Conservation (phyloP, 805 yeast genomes). For the Cyberlindnera japonica region DNA sequence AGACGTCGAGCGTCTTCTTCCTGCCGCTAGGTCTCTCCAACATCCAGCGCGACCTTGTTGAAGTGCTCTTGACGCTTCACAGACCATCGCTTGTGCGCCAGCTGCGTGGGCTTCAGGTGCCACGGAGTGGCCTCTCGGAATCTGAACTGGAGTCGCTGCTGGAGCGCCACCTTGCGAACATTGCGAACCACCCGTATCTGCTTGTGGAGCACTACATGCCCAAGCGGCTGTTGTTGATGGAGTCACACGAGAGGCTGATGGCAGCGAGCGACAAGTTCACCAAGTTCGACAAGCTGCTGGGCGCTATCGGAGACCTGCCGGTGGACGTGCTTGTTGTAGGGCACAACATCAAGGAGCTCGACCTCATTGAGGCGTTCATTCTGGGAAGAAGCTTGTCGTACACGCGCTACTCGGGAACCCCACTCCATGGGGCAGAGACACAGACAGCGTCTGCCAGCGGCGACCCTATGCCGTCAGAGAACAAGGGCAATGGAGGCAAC, state of each 20-base stretch:
- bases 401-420: slow-evolving; percentile 63
- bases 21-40: slow-evolving; percentile 43
- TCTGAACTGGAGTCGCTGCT: slow-evolving; percentile 39
- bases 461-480: no score
- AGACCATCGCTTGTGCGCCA: slow-evolving; percentile 29
- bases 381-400: slow-evolving; percentile 66
- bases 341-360: slow-evolving; percentile 62
- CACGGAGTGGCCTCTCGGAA: slow-evolving; percentile 8
- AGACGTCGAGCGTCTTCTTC: slow-evolving; percentile 14
- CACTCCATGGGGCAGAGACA: slow-evolving; percentile 39
- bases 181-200: slow-evolving; percentile 64
- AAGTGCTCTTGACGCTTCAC: slow-evolving; percentile 42
- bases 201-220: slow-evolving; percentile 78
- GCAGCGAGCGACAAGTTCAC: slow-evolving; percentile 57
- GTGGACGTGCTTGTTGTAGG: slow-evolving; percentile 48
- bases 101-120: slow-evolving; percentile 2
- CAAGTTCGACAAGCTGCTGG: slow-evolving; percentile 45
- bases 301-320: slow-evolving; percentile 11
- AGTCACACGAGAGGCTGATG: slow-evolving; percentile 52
- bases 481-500: not conserved
- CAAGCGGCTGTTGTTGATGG: slow-evolving; percentile 61
- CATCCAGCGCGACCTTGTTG: slow-evolving; percentile 42
- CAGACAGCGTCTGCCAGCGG: no score
- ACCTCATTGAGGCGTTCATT: slow-evolving; percentile 71
- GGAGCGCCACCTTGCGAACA: slow-evolving; percentile 43